Evolutionary conservation across 768 basidiomycete species (phyloP).

Genomic region (Lactarius vividus): DNA sequence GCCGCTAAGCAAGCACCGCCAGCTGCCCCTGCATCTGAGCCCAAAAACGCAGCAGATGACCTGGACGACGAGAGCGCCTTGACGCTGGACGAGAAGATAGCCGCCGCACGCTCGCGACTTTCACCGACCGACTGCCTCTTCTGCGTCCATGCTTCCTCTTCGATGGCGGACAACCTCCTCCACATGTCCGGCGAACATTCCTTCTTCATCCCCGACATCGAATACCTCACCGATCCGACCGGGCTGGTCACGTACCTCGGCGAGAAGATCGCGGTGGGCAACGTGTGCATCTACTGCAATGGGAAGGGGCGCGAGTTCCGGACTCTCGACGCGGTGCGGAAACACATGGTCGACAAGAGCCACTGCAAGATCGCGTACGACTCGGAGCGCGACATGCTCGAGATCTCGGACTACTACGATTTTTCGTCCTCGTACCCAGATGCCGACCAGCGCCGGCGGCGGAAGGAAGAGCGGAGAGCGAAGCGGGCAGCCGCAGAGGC

Average conservation of each 20-base stretch:
- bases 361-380: slow-evolving; percentile 98
- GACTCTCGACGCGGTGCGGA: slow-evolving; percentile 81
- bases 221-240: slow-evolving; percentile 79
- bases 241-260: slow-evolving; percentile 86
- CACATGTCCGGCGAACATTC: slow-evolving; percentile 91
- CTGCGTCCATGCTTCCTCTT: slow-evolving; percentile 54
- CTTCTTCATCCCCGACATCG: slow-evolving; percentile 94
- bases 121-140: slow-evolving; percentile 79
- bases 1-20: neutral
- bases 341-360: slow-evolving; percentile 94
- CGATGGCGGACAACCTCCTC: slow-evolving; percentile 62
- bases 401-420: slow-evolving; percentile 92
- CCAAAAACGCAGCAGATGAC: slow-evolving; percentile 35
- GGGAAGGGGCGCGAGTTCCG: slow-evolving; percentile 79
- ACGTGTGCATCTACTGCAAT: slow-evolving; percentile 90
- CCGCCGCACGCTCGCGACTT: slow-evolving; percentile 62
- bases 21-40: slow-evolving; percentile 22
- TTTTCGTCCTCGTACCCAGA: slow-evolving; percentile 78
- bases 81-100: slow-evolving; percentile 73
- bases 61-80: slow-evolving; percentile 27
- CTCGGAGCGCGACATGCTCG: slow-evolving; percentile 71
- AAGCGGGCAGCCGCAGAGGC: slow-evolving; percentile 26
- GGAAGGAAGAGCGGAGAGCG: slow-evolving; percentile 24
- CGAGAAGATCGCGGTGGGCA: slow-evolving; percentile 91
- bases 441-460: slow-evolving; percentile 34